Percentiles rank a stretch among this genome's conserved stretches.
Conservation (phyloP, 2,329 filamentous ascomycete genomes). For the Penicillium sp. region DNA sequence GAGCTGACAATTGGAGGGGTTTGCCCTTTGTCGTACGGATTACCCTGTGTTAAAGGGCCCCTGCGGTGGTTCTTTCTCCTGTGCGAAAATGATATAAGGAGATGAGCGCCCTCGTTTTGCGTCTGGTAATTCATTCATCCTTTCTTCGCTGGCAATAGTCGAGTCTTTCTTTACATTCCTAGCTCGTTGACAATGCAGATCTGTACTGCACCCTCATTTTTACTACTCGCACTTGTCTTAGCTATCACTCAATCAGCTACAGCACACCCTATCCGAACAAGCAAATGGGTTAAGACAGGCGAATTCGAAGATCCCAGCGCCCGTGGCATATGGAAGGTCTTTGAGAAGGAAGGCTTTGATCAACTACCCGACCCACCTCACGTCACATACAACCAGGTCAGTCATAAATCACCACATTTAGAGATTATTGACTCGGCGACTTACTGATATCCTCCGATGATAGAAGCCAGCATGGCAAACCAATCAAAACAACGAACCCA, state of each 20-base stretch:
- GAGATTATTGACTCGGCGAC: background rate
- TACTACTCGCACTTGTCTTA: conserved; percentile 11
- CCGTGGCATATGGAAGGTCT: conserved; percentile 4
- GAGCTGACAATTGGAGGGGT: background rate
- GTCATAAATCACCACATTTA: background rate
- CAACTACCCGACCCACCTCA: conserved; percentile 1
- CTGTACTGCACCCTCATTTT: background rate
- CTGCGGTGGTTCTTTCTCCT: conserved; percentile 16
- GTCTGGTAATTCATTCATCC: background rate
- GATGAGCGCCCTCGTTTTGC: background rate
- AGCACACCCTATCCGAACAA: conserved; percentile 16
- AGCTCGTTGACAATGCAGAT: conserved; percentile 1
- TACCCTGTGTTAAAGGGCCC: conserved; percentile 11
- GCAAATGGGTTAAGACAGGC: conserved; percentile 11
- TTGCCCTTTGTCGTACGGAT: conserved; percentile 14
- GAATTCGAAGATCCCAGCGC: conserved; percentile 2
- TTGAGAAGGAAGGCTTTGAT: conserved; percentile 3
- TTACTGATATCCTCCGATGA: background rate
- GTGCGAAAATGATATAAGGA: conserved; percentile 7
- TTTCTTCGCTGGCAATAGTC: background rate
- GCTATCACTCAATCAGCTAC: conserved; percentile 3
- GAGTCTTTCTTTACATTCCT: background rate
- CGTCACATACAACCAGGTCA: conserved; percentile 6
- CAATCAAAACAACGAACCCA: background rate
- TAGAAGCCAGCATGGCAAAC: conserved; percentile 5